Evolutionary conservation across 495 filamentous ascomycete species (phyloP).

Genomic region (Cetradonia linearis): DNA sequence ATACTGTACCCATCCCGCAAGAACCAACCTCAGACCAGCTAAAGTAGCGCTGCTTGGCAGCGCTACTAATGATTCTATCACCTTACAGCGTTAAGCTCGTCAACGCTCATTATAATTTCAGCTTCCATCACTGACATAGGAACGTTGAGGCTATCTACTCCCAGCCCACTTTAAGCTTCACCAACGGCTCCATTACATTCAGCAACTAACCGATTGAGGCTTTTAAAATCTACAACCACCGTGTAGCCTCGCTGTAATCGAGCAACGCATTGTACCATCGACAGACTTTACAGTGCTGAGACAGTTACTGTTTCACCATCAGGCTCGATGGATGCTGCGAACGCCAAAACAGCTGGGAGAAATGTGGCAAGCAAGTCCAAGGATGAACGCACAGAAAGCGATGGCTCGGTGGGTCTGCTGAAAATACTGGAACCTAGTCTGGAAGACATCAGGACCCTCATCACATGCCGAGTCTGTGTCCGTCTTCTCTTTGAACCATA

Average conservation of each 20-base stretch:
- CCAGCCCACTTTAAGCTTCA: not conserved
- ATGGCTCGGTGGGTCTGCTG: conserved; percentile 27
- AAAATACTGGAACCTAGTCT: conserved; percentile 42
- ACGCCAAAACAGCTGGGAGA: not conserved
- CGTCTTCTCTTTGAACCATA: conserved; percentile 64
- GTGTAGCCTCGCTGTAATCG: not conserved
- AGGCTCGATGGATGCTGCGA: not conserved
- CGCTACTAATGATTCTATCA: no score
- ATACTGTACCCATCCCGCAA: no score
- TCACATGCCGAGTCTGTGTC: conserved; percentile 62
- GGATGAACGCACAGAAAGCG: not conserved
- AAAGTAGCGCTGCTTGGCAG: no score
- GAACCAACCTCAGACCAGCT: no score
- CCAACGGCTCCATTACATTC: not conserved
- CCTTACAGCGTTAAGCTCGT: no score
- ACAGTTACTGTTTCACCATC: not conserved
- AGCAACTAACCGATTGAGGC: not conserved
- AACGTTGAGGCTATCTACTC: not conserved
- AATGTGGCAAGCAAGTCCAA: not conserved
- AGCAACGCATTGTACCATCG: no score
- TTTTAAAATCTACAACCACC: not conserved
- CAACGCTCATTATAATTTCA: not conserved
- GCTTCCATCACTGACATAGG: not conserved
- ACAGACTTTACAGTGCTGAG: not conserved
- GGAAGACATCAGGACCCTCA: conserved; percentile 38